These are phyloP conservation scores for Drechslera avenae DNA, from an alignment of 2,329 filamentous ascomycete species.

Conservation along the genomic window DNA sequence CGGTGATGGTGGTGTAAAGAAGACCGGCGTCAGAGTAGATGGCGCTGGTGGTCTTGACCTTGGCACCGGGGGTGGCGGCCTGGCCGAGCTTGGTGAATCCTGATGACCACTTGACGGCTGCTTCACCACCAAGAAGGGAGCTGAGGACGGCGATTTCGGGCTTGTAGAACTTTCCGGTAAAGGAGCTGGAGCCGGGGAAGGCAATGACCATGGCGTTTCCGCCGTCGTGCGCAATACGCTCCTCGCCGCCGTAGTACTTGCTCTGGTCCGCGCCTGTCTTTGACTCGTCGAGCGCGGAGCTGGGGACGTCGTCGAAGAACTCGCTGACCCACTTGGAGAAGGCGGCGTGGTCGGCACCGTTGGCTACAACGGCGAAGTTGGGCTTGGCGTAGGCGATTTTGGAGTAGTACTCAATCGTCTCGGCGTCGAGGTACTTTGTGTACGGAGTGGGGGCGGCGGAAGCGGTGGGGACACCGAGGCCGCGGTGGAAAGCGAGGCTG, in stretches of 20 bases:
- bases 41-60: conserved; percentile 74
- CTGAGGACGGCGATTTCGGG: conserved; percentile 87
- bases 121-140: conserved; percentile 86
- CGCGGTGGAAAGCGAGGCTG: conserved; percentile 86
- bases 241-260: conserved; percentile 95
- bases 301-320: conserved; percentile 80
- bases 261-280: conserved; percentile 65
- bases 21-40: conserved; percentile 95
- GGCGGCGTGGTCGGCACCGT: conserved; percentile 77
- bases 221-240: conserved; percentile 76
- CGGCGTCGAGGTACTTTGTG: conserved; percentile 79
- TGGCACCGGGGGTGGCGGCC: conserved; percentile 68
- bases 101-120: conserved; percentile 91
- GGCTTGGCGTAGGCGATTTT: conserved; percentile 81
- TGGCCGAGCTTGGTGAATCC: conserved; percentile 92
- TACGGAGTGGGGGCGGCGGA: conserved; percentile 73
- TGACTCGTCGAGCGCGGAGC: conserved; percentile 49
- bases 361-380: conserved; percentile 90
- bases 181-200: conserved; percentile 86
- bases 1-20: conserved; percentile 79
- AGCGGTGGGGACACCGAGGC: conserved; percentile 79
- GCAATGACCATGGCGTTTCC: conserved; percentile 87
- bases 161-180: conserved; percentile 75
- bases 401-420: conserved; percentile 76
- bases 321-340: conserved; percentile 89